Base-by-base conservation (phyloP, 164 flowering plant genomes). In the Houttuynia cordata region DNA sequence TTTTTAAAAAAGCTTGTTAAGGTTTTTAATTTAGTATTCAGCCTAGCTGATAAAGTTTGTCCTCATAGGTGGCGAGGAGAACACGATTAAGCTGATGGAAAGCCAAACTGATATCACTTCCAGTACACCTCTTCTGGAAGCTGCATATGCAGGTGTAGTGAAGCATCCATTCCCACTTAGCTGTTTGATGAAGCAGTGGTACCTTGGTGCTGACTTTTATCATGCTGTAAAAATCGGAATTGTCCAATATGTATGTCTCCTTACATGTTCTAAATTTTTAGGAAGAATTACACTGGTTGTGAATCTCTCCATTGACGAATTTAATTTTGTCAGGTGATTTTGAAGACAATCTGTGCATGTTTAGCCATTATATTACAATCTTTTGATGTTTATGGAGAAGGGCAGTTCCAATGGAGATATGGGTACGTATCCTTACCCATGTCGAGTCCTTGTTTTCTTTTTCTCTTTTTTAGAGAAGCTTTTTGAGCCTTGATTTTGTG, bases 211-310 rank as follows among this genome's bases (percentile, higher is more conserved):
- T 41, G 85, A 84, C 20, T 94, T 94, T 81, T 94, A 94, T 73
- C 79, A 91, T 60, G 87, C 96, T 59, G 99, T 94, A 59, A 94
- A 94, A 76, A 79, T 94, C 75, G 97, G 99, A 76, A 86, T 91
- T 45, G 99, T 94, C 63, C 97, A 94, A 70, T 94, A 94, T 81
- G 97, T 93, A 86, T 63, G 97, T 76, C 19, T 30, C 66, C 21
- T 18, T 56, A 17, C 51, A 30, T 72, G 17, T 54, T 24, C 19
- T 54, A 9, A 15, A 54, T 54, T 24, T 54, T 54, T 54, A 8
- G 37, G 18, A 19, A 4, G 57, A 23, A 23, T 2, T 54, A 21
- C 8, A 41, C 47, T 69, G 42, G 53, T 8, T 52, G 58, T 53
- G n/a, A 12, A 45, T 20, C 54, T 54, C 20, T 18, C 13, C 45